These are phyloP conservation scores for Ophiocordyceps camponoti-rufipedis DNA, from an alignment of 2,329 filamentous ascomycete species.

Conservation along the genomic window DNA sequence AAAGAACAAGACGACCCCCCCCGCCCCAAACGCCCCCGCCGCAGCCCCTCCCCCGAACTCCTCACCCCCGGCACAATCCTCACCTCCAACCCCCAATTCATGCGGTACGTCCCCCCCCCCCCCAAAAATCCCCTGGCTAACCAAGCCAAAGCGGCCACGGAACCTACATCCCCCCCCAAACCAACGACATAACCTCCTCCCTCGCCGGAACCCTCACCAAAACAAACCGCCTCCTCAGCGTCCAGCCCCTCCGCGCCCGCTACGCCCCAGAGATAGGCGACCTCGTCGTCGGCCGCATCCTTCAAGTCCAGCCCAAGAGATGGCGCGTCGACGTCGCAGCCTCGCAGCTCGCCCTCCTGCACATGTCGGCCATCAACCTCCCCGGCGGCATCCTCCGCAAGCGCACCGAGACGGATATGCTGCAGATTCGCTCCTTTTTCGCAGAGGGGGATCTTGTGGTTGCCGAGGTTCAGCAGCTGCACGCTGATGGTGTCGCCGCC, in stretches of 20 bases:
- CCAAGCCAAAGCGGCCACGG: constrained; percentile 57
- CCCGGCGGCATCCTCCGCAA: constrained; percentile 84
- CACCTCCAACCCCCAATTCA: constrained; percentile 89
- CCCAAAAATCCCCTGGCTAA: background rate
- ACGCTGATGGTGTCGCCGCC: constrained; percentile 68
- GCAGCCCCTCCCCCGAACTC: constrained; percentile 28
- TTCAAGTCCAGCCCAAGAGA: constrained; percentile 80
- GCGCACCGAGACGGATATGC: constrained; percentile 85
- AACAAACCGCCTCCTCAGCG: constrained; percentile 92
- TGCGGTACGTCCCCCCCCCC: constrained; percentile 37
- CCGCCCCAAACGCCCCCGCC: constrained; percentile 14
- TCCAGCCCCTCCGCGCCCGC: constrained; percentile 74
- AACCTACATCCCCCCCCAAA: constrained; percentile 51
- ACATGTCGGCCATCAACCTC: constrained; percentile 80
- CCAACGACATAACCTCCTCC: constrained; percentile 64
- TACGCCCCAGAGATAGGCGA: constrained; percentile 96
- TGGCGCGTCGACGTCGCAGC: constrained; percentile 94
- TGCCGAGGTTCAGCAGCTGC: constrained; percentile 83
- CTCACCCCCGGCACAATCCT: constrained; percentile 81
- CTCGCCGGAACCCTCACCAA: constrained; percentile 80
- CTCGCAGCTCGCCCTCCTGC: constrained; percentile 67
- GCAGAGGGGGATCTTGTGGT: constrained; percentile 85
- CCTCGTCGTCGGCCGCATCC: constrained; percentile 80
- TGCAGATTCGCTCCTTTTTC: constrained; percentile 96
- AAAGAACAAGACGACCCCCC: no score